Base-by-base conservation (phyloP, 768 basidiomycete genomes). In the Phallus indusiatus region DNA sequence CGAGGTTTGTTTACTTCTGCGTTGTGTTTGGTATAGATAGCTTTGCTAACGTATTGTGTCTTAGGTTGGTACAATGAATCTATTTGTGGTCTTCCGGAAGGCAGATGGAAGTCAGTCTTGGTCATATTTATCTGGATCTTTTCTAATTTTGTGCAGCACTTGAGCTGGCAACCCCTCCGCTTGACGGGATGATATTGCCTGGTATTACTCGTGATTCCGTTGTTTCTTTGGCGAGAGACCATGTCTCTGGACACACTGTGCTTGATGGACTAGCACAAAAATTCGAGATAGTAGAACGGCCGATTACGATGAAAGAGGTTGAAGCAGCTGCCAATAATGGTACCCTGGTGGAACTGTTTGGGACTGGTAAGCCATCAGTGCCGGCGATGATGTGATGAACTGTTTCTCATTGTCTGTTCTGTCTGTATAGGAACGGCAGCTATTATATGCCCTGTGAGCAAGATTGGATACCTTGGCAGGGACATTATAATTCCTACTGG, bases 61-160 rank as follows among this genome's bases (percentile, higher is more conserved):
- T 51, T 65, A 75, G 72, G 91, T 92, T 47, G 93, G 93, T 47
- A 92, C 91, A 1, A 94, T 94, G 93, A 95, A 95, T 71, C 72
- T 93, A 69, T 94, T 94, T 62, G 82, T 86, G 48, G 89, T 85
- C 3, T 83, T 94, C 72, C 82, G 80, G 68, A 79, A 77, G 20
- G 78, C 81, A 18, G 81, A 88, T 65, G 88, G 88, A 52, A 74
- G 86, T 84, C 55, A 60, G 76, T 57, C 1, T 47, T n/a, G 17
- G 37, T 3, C 14, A 24, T 57, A 7, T 37, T 34, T 61, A 35
- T 55, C 51, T 56, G 53, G 5, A n/a, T 42, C 9, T 16, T 8
- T n/a, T 21, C 14, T n/a, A 10, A 24, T 17, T 2, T 47, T 18
- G 17, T 36, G 22, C 59, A 69, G 65, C 61, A 16, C 56, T 69